Evolutionary conservation across 345 rosid genomes (phyloP).

Genomic region (Turnera subulata): DNA sequence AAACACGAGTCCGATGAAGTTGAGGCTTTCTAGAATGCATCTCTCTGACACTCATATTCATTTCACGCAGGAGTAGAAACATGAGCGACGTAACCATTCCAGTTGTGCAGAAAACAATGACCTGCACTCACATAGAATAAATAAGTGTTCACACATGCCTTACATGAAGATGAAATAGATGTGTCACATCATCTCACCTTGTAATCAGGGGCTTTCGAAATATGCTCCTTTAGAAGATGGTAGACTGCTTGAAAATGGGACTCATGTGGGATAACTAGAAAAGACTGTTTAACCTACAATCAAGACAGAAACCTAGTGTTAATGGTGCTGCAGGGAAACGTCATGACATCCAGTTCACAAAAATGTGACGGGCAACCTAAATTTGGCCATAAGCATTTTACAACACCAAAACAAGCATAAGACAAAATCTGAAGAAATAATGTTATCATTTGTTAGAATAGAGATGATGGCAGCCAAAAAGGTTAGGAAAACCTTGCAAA

Average conservation of each 20-base stretch:
- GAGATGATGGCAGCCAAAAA: no score
- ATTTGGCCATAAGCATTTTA: no score
- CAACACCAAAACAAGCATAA: no score
- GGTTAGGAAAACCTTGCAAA: no score
- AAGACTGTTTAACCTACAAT: slow-evolving; percentile 70
- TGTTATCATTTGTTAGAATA: no score
- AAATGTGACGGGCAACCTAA: no score
- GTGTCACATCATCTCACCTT: slow-evolving; percentile 47
- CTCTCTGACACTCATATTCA: slow-evolving; percentile 86
- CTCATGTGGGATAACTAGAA: slow-evolving; percentile 64
- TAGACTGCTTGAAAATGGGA: slow-evolving; percentile 69
- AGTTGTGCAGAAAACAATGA: slow-evolving; percentile 85
- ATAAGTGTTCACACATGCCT: slow-evolving; percentile 9
- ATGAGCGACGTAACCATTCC: slow-evolving; percentile 86
- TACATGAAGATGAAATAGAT: slow-evolving; percentile 4
- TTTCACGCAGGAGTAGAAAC: slow-evolving; percentile 65
- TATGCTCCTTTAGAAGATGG: slow-evolving; percentile 67
- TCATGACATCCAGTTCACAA: no score
- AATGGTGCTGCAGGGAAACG: no score
- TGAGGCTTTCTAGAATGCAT: slow-evolving; percentile 92
- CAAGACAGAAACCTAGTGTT: slow-evolving; percentile 11
- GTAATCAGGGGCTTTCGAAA: slow-evolving; percentile 50
- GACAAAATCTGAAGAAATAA: no score
- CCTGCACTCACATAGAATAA: slow-evolving; percentile 34
- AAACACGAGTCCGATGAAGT: slow-evolving; percentile 62